Percentiles rank a stretch among this genome's conserved stretches.
Conservation (phyloP, 164 flowering plant genomes). For the Macadamia integrifolia region DNA sequence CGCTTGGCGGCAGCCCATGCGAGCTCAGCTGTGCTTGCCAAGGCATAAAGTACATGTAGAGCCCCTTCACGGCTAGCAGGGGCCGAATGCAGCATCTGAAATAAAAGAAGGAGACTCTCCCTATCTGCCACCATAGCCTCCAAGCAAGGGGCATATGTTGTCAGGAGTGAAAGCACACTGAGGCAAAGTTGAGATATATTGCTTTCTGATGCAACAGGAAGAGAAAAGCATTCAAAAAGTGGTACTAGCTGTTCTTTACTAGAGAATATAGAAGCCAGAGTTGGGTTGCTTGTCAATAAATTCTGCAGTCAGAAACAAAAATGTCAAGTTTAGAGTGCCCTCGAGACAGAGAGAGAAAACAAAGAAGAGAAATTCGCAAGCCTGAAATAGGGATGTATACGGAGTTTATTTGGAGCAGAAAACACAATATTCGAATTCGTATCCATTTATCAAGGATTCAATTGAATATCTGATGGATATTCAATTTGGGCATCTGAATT, state of each 20-base stretch:
- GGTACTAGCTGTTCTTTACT: conserved; percentile 87
- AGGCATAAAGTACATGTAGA: conserved; percentile 95
- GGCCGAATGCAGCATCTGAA: conserved; percentile 90
- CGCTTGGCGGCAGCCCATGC: conserved; percentile 99
- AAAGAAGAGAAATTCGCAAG: neutral
- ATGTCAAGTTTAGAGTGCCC: neutral
- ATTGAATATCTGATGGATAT: too few species aligned
- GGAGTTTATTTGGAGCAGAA: too few species aligned
- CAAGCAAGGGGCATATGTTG: conserved; percentile 88
- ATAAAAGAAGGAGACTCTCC: conserved; percentile 74
- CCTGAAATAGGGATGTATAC: neutral
- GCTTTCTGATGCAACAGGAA: conserved; percentile 42
- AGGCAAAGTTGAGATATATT: conserved; percentile 86
- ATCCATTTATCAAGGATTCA: too few species aligned
- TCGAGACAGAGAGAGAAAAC: neutral
- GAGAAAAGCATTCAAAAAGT: conserved; percentile 90
- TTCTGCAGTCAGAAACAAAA: conserved; percentile 48
- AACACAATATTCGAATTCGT: too few species aligned
- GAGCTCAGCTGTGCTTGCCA: conserved; percentile 97
- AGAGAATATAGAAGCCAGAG: conserved; percentile 79
- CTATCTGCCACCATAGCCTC: conserved; percentile 99
- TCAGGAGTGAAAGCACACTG: conserved; percentile 77
- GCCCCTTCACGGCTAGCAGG: conserved; percentile 92
- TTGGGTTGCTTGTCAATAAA: conserved; percentile 74
- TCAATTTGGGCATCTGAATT: too few species aligned